Conservation (phyloP, 2,329 filamentous ascomycete genomes). For the Ascochyta viciae-villosae region DNA sequence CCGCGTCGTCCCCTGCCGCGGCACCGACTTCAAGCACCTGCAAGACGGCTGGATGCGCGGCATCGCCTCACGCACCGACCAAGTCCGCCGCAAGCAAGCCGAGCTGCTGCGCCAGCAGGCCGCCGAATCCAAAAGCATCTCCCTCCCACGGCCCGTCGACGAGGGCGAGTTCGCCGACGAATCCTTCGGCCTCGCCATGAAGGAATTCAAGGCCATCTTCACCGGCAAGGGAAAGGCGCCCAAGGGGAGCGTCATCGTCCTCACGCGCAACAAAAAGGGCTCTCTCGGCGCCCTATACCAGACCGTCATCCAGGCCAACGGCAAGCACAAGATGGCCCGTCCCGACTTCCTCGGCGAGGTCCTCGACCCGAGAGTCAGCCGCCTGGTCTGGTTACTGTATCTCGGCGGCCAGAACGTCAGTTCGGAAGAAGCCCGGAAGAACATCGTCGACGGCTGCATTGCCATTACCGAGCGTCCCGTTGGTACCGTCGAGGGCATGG, state of each 20-base stretch:
- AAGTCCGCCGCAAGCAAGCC: constrained; percentile 48
- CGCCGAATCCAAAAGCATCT: constrained; percentile 45
- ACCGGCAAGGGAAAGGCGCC: constrained; percentile 77
- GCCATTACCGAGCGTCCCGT: constrained; percentile 87
- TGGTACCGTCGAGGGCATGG: constrained; percentile 75
- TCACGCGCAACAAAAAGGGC: constrained; percentile 72
- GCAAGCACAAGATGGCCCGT: constrained; percentile 52
- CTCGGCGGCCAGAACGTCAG: constrained; percentile 86
- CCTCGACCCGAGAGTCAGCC: constrained; percentile 78
- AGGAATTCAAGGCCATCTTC: constrained; percentile 82
- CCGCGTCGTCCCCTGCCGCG: constrained; percentile 86
- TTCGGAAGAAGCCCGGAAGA: constrained; percentile 80
- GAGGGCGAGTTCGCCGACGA: constrained; percentile 70
- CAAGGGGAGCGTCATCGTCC: constrained; percentile 78
- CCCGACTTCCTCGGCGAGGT: constrained; percentile 73
- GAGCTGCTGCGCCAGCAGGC: constrained; percentile 53
- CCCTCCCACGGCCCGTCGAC: constrained; percentile 42
- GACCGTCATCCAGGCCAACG: constrained; percentile 33
- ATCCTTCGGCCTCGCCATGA: constrained; percentile 75
- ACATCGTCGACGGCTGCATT: constrained; percentile 86
- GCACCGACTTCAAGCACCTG: constrained; percentile 93
- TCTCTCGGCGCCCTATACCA: constrained; percentile 55
- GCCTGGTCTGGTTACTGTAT: constrained; percentile 88
- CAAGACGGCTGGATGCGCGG: constrained; percentile 90
- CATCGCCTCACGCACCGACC: constrained; percentile 75